Evolutionary conservation across 2,329 filamentous ascomycete species (phyloP).

Genomic region (Lecanicillium sp.): DNA sequence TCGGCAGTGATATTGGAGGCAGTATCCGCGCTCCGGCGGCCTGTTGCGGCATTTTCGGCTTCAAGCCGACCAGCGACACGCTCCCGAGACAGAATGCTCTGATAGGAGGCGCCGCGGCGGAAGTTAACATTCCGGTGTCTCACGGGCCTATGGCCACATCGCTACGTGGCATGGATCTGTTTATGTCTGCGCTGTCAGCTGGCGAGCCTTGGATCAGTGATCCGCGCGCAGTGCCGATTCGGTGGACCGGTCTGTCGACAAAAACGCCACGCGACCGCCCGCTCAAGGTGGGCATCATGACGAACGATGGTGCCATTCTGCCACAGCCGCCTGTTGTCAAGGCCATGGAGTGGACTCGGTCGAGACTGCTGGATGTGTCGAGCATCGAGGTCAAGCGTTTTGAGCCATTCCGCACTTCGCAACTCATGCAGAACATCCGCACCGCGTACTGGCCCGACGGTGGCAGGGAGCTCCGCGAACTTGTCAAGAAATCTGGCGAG

Average conservation of each 20-base stretch:
- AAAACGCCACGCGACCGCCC: background rate
- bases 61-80: constrained; percentile 6
- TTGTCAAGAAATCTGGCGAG: constrained; percentile 34
- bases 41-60: constrained; percentile 12
- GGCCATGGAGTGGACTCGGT: constrained; percentile 30
- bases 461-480: constrained; percentile 24
- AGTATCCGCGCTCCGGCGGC: constrained; percentile 20
- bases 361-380: constrained; percentile 16
- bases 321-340: constrained; percentile 33
- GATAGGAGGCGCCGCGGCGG: constrained; percentile 15
- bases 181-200: constrained; percentile 23
- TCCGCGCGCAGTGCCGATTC: constrained; percentile 25
- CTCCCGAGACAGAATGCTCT: background rate
- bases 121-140: constrained; percentile 30
- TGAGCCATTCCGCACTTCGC: constrained; percentile 23
- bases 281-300: constrained; percentile 39
- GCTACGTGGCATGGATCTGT: constrained; percentile 29
- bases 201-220: constrained; percentile 25
- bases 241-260: constrained; percentile 26
- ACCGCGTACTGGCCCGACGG: constrained; percentile 43
- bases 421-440: constrained; percentile 28
- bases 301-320: constrained; percentile 30
- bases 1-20: constrained; percentile 35
- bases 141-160: constrained; percentile 29
- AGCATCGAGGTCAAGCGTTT: constrained; percentile 31